Evolutionary conservation across 805 yeast genomes (phyloP), one percentile per base, ranked within the genome.

Genomic region (Candida suzukii): DNA sequence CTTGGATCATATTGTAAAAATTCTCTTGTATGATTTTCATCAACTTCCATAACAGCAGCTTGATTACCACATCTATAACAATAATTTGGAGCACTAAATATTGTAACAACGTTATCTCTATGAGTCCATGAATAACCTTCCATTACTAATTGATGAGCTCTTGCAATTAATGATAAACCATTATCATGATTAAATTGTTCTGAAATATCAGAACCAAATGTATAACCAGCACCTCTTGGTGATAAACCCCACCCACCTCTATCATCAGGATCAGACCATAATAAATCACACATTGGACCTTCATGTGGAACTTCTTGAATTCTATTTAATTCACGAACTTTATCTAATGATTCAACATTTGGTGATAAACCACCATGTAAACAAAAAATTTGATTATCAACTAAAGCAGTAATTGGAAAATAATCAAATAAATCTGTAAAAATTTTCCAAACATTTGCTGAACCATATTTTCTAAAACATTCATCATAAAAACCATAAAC

Each of bases 191-290:
- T 90, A 66, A 90, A 90, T 58, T 88, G 95, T 60, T 86, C 95
- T 51, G 90, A 78, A 54, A 88, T 87, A 70, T 90, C 96, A 67
- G 83, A 95, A 54, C 97, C 97, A 76, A 90, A 90, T 57, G 96
- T 87, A 81, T 85, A 90, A 63, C 97, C 97, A 47, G 97, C 97
- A 71, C 96, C 96, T 77, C 97, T 80, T 64, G 96, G 96, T 58
- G 93, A 83, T 51, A 90, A 86, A 48, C 96, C 96, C 97, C 97
- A 90, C 54, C 96, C 96, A 53, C 95, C 96, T 60, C 96, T 74
- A 64, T 90, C 96, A 63, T 90, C 97, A 24, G 97, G 97, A 64
- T 90, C 97, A 3, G 95, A 86, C 97, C 97, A 90, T 51, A 90
- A 70, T 54, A 90, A 71, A 62, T 90, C 97, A 67, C 96, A 90